Percentiles rank a stretch among this genome's conserved stretches.
These are phyloP conservation scores for Cercospora sesami DNA, from an alignment of 2,329 filamentous ascomycete genomes.

Conservation along the genomic window DNA sequence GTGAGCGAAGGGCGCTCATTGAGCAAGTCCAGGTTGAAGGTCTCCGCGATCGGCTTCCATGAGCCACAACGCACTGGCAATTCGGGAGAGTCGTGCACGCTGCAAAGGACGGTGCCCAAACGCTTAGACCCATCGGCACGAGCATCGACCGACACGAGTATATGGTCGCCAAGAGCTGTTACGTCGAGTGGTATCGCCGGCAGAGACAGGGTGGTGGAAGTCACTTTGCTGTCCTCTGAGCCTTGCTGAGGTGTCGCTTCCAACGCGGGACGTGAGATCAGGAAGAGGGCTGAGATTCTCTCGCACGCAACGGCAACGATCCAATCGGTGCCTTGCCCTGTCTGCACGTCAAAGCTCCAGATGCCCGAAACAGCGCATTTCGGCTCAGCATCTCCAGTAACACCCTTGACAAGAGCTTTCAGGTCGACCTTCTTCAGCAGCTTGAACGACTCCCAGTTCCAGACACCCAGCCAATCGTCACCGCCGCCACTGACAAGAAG, in stretches of 20 bases:
- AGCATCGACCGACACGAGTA: slow-evolving; percentile 19
- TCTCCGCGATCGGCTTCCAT: slow-evolving; percentile 6
- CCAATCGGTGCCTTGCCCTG: slow-evolving; percentile 15
- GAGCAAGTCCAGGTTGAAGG: slow-evolving; percentile 21
- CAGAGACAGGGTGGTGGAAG: neutral
- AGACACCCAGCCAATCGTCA: slow-evolving; percentile 74
- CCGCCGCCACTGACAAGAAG: slow-evolving; percentile 83
- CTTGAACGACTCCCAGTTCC: slow-evolving; percentile 70
- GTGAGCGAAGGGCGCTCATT: slow-evolving; percentile 22
- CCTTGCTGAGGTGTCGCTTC: neutral
- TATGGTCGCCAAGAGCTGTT: slow-evolving; percentile 1
- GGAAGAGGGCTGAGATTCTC: slow-evolving; percentile 62
- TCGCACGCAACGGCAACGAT: slow-evolving; percentile 46
- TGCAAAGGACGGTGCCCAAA: slow-evolving; percentile 2
- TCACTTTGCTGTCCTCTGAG: neutral
- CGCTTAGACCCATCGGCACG: slow-evolving; percentile 7
- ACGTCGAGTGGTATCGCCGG: slow-evolving; percentile 19
- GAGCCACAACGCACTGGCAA: slow-evolving; percentile 3
- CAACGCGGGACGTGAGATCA: slow-evolving; percentile 30
- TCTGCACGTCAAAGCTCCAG: slow-evolving; percentile 41
- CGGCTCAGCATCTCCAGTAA: neutral
- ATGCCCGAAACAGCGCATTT: slow-evolving; percentile 55
- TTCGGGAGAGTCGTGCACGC: slow-evolving; percentile 7
- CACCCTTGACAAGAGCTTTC: slow-evolving; percentile 6
- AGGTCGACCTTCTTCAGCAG: slow-evolving; percentile 59